Percentiles rank a stretch among this genome's conserved stretches.
Evolutionary conservation across 2,329 filamentous ascomycete genomes (phyloP).

Genomic region (Venturia oleaginea): DNA sequence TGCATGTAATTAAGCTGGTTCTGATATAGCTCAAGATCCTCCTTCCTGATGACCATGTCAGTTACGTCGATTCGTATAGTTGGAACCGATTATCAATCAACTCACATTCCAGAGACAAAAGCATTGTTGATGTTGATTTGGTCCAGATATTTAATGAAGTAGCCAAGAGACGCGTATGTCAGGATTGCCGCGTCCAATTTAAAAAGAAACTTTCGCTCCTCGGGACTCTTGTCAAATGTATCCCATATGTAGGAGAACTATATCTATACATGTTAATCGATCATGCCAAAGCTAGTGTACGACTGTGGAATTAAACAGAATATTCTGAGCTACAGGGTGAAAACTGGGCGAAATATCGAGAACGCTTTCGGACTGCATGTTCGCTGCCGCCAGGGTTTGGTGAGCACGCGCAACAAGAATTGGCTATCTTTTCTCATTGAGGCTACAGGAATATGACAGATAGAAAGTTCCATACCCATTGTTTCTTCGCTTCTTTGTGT

Average conservation of each 20-base stretch:
- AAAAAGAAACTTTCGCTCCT: constrained; percentile 38
- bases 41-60: constrained; percentile 18
- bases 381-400: neutral
- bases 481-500: neutral
- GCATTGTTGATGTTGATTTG: constrained; percentile 22
- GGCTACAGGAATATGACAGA: neutral
- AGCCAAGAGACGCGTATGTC: constrained; percentile 26
- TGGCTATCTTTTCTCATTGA: neutral
- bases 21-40: constrained; percentile 20
- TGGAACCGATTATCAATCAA: constrained; percentile 15
- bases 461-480: neutral
- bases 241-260: constrained; percentile 40
- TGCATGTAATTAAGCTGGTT: constrained; percentile 36
- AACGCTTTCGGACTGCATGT: neutral
- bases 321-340: too few species aligned
- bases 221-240: constrained; percentile 39
- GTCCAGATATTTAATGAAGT: constrained; percentile 23
- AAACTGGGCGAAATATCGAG: too few species aligned
- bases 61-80: neutral
- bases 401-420: neutral
- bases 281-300: neutral
- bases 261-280: constrained; percentile 2
- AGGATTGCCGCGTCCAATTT: constrained; percentile 40
- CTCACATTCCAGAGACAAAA: constrained; percentile 23
- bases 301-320: neutral